Evolutionary conservation across 306 rosid species (phyloP), one percentile per base, ranked within the genome.

Genomic region (Oxytropis ochrocephala): DNA sequence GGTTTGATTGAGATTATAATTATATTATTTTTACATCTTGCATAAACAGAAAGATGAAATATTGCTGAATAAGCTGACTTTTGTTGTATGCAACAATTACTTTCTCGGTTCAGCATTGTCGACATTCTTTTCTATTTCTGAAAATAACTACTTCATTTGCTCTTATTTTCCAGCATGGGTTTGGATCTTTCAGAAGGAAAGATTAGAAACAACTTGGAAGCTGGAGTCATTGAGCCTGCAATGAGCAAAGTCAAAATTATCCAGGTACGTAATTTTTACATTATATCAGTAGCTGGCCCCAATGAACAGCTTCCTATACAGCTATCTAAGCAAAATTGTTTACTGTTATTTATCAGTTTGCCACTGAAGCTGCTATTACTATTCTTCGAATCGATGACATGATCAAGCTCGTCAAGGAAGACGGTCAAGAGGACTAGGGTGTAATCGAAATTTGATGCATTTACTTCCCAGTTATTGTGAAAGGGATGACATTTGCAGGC

Each of bases 201-300:
- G 11, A 48, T 91, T 16, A 85, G 97, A 8, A 88, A 94, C 83
- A 94, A 94, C 89, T 81, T 94, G 72, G 97, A 94, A 54, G 97
- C 99, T n/a, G 99, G 99, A 76, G 99, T 94, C 76, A 90, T 94
- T 69, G 99, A 94, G 75, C 99, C 99, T 14, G 97, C 97, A 63
- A 94, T 94, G 99, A 94, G 99, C 83, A 94, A 94, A 88, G 87
- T 94, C 50, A 94, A 94, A 84, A 91, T 94, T 77, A 86, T 94
- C 80, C 97, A 94, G 96, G 98, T 88, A 71, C 14, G 39, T 52
- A 8, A 24, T 14, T 33, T 10, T 61, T 56, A 32, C 27, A 6
- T 19, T 47, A 41, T 5, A 38, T 42, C 14, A 11, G 48, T 50
- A 3, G n/a, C 35, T 38, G 62, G 18, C 68, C n/a, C 47, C 10